Evolutionary conservation across 495 filamentous ascomycete species (phyloP), one percentile per base, ranked within the genome.

Genomic region (Penicillium cinerascens): DNA sequence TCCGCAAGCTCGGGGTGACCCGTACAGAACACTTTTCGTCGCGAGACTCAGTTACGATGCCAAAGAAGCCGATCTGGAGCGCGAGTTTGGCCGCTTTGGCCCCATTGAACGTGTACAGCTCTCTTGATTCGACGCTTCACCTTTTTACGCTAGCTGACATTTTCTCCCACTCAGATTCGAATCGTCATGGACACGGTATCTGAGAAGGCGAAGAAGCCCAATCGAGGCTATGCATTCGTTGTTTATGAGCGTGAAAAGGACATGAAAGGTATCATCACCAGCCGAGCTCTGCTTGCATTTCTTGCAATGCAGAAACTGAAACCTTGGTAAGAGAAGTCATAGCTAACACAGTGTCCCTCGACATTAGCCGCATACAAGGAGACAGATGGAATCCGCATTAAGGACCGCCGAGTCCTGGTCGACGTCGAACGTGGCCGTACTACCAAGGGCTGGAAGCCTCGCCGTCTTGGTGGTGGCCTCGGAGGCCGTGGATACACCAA

Each of bases 231-330:
- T 74, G 93, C 91, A 52, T 98, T 98, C 68, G 86, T 98, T 59
- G 91, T 97, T 42, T 98, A 91, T 68, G 92, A 97, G 72, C 85
- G 89, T 63, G 93, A 97, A 70, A 92, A 92, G 73, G 93, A 98
- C 65, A 97, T 98, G 95, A 97, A 95, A 87, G 92, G 93, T 96
- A 96, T 79, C 72, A 51, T 49, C 44, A 44, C 51, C 47, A 46
- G 35, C 44, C 50, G 33, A 44, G 13, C 4, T 21, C 44, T 43
- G 7, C 33, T 20, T 42, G 42, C 47, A 50, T 17, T 43, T 21
- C 6, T 15, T 40, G 1, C 13, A 33, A 33, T 33, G 29, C 29
- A 33, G 36, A 26, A n/a, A 16, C 38, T 42, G 3, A 17, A n/a
- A n/a, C 7, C 25, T 29, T 54, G 62, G 56, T 63, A 57, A 60